phyloP scores from a whole-genome alignment of 768 basidiomycete species.

The Chalciporus piperatus region DNA sequence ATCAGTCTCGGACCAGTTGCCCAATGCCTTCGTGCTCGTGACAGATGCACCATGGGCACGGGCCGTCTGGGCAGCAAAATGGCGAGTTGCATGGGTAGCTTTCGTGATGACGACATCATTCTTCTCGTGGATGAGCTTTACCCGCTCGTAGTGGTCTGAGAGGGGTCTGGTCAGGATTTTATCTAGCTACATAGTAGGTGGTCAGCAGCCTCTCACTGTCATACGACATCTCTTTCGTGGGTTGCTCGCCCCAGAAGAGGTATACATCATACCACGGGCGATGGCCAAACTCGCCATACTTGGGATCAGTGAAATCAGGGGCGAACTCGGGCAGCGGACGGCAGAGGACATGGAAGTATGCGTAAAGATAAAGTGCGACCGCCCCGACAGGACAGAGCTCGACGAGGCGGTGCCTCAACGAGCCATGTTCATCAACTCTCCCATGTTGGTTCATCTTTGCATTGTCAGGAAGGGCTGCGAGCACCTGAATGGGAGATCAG shows the following conservation, averaged over 20 bases:
- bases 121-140: slow-evolving; percentile 23
- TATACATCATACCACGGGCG: slow-evolving; percentile 29
- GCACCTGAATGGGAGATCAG: slow-evolving; percentile 18
- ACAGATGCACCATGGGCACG: slow-evolving; percentile 28
- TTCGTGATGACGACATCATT: slow-evolving; percentile 27
- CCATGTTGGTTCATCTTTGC: slow-evolving; percentile 34
- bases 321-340: slow-evolving; percentile 19
- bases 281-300: slow-evolving; percentile 26
- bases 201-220: slow-evolving; percentile 22
- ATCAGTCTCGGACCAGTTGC: slow-evolving; percentile 30
- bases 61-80: slow-evolving; percentile 29
- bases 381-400: slow-evolving; percentile 32
- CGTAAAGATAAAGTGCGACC: slow-evolving; percentile 27
- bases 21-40: slow-evolving; percentile 30
- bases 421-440: slow-evolving; percentile 31
- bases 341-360: slow-evolving; percentile 29
- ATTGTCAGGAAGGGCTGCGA: slow-evolving; percentile 27
- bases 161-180: not conserved
- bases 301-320: slow-evolving; percentile 24
- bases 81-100: slow-evolving; percentile 30
- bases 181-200: not conserved
- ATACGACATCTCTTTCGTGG: slow-evolving; percentile 25
- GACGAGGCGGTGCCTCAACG: slow-evolving; percentile 26
- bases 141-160: slow-evolving; percentile 27
- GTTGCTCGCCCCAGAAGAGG: slow-evolving; percentile 20